phyloP scores from a whole-genome alignment of 2,329 filamentous ascomycete genomes.

The Apiospora koreana region DNA sequence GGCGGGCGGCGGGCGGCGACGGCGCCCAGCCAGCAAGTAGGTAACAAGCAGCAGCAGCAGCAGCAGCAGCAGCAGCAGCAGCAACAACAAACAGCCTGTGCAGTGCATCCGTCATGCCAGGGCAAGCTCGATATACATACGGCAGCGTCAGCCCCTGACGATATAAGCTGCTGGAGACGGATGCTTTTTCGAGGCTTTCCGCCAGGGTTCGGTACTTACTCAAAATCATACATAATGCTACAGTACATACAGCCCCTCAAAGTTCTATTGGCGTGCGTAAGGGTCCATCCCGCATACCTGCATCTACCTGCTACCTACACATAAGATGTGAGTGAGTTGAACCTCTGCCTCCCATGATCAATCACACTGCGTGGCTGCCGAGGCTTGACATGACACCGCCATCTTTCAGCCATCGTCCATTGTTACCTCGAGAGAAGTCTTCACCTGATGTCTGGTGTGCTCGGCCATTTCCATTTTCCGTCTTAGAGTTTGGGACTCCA shows the following conservation, averaged over 20 bases:
- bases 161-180: not conserved
- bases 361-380: not conserved
- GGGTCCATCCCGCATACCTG: not conserved
- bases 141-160: not conserved
- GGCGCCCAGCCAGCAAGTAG: too few species aligned
- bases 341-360: not conserved
- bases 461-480: not conserved
- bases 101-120: not conserved
- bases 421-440: too few species aligned
- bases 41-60: too few species aligned
- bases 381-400: not conserved
- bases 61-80: too few species aligned
- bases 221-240: not conserved
- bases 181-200: not conserved
- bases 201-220: not conserved
- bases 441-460: not conserved
- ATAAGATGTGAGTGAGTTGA: not conserved
- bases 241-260: not conserved
- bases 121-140: not conserved
- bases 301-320: too few species aligned
- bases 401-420: not conserved
- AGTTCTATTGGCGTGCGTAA: not conserved
- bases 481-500: not conserved
- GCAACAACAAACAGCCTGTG: too few species aligned
- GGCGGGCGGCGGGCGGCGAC: not conserved